Evolutionary conservation across 1,139 yeast species (phyloP).

Genomic region (Wickerhamomyces sp.): DNA sequence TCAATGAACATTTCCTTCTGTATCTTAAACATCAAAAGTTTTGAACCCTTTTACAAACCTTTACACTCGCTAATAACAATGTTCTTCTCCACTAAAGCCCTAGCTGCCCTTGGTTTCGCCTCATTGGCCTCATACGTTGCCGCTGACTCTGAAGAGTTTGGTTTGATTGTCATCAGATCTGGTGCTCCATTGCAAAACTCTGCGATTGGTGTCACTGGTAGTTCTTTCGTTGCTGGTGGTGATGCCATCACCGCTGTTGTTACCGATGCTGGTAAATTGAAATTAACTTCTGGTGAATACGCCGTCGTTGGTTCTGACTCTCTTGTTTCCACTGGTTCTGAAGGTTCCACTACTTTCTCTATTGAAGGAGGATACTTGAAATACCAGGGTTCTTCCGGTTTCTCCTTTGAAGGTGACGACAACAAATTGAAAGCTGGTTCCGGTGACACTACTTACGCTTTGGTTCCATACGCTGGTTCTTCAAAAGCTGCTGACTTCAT

Average conservation of each 20-base stretch:
- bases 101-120: conserved; percentile 7
- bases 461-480: conserved; percentile 8
- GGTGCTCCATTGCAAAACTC: conserved; percentile 28
- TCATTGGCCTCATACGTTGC: conserved; percentile 21
- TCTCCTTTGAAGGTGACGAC: conserved; percentile 17
- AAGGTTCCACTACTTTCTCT: conserved; percentile 26
- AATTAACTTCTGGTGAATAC: conserved; percentile 24
- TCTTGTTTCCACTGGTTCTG: conserved; percentile 18
- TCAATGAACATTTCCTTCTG: too few species aligned
- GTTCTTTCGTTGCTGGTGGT: conserved; percentile 10
- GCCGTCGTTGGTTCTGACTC: conserved; percentile 21
- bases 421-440: conserved; percentile 1
- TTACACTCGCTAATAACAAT: conserved; percentile 7
- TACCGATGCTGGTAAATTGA: conserved; percentile 28
- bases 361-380: conserved; percentile 11
- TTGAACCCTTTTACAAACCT: too few species aligned
- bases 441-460: conserved; percentile 4
- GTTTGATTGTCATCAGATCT: conserved; percentile 27
- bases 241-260: conserved; percentile 18
- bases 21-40: too few species aligned
- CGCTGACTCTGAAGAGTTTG: conserved; percentile 31
- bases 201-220: conserved; percentile 14
- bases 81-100: conserved; percentile 5
- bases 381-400: conserved; percentile 9
- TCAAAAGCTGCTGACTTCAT: conserved; percentile 18